phyloP scores from a whole-genome alignment of 1,139 yeast genomes.

The Wickerhamomyces sp. region DNA sequence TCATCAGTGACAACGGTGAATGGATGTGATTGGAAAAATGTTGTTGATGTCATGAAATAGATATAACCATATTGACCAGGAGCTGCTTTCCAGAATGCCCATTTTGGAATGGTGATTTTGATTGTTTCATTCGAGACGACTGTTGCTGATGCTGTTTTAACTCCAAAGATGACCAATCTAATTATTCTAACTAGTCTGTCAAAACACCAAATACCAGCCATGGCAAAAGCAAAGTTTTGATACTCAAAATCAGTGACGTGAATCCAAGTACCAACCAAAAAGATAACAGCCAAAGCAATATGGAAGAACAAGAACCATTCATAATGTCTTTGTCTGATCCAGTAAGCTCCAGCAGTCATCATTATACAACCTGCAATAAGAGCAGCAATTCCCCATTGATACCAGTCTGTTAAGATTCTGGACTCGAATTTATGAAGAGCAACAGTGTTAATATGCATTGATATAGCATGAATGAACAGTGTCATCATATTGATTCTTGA shows the following conservation, averaged over 20 bases:
- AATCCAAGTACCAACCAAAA: slow-evolving; percentile 50
- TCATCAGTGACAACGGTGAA: slow-evolving; percentile 35
- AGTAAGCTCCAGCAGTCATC: slow-evolving; percentile 38
- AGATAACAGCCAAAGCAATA: slow-evolving; percentile 45
- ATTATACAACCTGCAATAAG: slow-evolving; percentile 34
- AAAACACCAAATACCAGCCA: slow-evolving; percentile 31
- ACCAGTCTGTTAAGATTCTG: slow-evolving; percentile 12
- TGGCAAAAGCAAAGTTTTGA: slow-evolving; percentile 12
- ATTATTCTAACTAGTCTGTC: slow-evolving; percentile 30
- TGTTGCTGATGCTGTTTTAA: slow-evolving; percentile 36
- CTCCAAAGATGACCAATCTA: slow-evolving; percentile 29
- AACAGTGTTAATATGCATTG: slow-evolving; percentile 17
- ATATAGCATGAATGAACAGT: slow-evolving; percentile 33
- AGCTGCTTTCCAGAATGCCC: slow-evolving; percentile 25
- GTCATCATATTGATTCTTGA: slow-evolving; percentile 40
- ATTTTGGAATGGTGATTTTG: slow-evolving; percentile 27
- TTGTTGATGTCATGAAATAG: slow-evolving; percentile 32
- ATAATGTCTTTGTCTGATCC: slow-evolving; percentile 49
- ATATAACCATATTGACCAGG: slow-evolving; percentile 36
- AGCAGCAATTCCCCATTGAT: slow-evolving; percentile 44
- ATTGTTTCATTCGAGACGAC: slow-evolving; percentile 44
- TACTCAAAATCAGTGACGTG: slow-evolving; percentile 41
- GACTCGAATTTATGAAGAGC: slow-evolving; percentile 7
- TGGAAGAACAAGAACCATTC: slow-evolving; percentile 59
- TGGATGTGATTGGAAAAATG: slow-evolving; percentile 57